Evolutionary conservation across 768 basidiomycete genomes (phyloP).

Genomic region (Pulveroboletus sp.): DNA sequence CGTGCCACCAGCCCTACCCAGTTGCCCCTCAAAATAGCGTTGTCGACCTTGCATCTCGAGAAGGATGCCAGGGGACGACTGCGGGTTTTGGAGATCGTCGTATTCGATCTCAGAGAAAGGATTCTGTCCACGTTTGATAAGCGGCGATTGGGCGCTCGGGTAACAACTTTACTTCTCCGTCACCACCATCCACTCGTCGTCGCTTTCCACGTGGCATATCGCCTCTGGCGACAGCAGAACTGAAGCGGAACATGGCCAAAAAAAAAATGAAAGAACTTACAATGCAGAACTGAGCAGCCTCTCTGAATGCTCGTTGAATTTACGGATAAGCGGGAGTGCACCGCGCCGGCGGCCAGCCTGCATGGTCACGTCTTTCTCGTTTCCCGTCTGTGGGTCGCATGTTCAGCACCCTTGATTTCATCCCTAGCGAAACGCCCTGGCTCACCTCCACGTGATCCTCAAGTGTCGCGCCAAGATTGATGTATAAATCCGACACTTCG

Average conservation of each 20-base stretch:
- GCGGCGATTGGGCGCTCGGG: background rate
- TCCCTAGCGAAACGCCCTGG: background rate
- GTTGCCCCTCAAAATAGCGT: conserved; percentile 73
- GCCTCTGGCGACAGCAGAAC: conserved; percentile 35
- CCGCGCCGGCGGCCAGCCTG: conserved; percentile 86
- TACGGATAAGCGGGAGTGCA: conserved; percentile 87
- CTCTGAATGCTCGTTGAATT: conserved; percentile 98
- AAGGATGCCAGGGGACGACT: conserved; percentile 60
- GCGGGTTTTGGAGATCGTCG: conserved; percentile 75
- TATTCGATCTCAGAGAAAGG: conserved; percentile 66
- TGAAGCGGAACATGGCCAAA: background rate
- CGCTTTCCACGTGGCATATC: conserved; percentile 58
- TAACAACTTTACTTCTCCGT: conserved; percentile 38
- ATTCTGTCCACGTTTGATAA: conserved; percentile 17
- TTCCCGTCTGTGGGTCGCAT: conserved; percentile 60
- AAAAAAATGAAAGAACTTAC: conserved; percentile 36
- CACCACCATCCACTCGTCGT: conserved; percentile 41
- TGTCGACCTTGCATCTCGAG: conserved; percentile 86
- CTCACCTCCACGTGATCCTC: conserved; percentile 88
- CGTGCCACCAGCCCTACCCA: conserved; percentile 26
- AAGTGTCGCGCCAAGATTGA: conserved; percentile 82
- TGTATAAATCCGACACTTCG: conserved; percentile 68
- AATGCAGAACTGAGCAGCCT: conserved; percentile 76
- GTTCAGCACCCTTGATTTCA: background rate
- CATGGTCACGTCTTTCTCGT: conserved; percentile 91